Evolutionary conservation across 129 eudicot genomes (phyloP).

Genomic region (Ambrosia trifida): DNA sequence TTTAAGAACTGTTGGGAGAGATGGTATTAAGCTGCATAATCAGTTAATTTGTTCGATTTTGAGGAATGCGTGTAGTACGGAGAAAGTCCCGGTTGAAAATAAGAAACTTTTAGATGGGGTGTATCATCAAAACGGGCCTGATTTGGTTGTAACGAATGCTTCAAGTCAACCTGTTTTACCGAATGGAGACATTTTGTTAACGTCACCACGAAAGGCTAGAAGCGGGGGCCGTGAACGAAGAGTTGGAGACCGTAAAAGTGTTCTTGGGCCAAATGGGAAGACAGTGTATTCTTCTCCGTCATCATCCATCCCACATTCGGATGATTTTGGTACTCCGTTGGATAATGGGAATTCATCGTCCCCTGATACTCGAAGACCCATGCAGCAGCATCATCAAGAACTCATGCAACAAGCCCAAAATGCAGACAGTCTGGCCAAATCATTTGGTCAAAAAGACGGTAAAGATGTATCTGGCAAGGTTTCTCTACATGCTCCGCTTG

Average conservation of each 20-base stretch:
- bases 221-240: slow-evolving; percentile 61
- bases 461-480: slow-evolving; percentile 48
- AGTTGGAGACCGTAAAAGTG: slow-evolving; percentile 55
- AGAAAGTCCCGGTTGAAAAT: slow-evolving; percentile 41
- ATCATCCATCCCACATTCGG: slow-evolving; percentile 38
- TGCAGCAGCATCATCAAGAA: too few species aligned
- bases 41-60: slow-evolving; percentile 73
- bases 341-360: slow-evolving; percentile 58
- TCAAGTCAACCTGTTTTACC: slow-evolving; percentile 50
- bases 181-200: slow-evolving; percentile 63
- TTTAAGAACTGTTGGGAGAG: slow-evolving; percentile 69
- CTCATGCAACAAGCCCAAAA: too few species aligned
- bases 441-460: slow-evolving; percentile 39
- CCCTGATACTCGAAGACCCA: slow-evolving; percentile 28
- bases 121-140: slow-evolving; percentile 49
- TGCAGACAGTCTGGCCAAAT: slow-evolving; percentile 9
- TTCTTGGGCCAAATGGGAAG: slow-evolving; percentile 62
- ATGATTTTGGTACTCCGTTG: slow-evolving; percentile 33
- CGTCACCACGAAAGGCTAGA: slow-evolving; percentile 63
- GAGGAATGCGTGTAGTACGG: slow-evolving; percentile 71
- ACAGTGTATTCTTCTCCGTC: slow-evolving; percentile 42
- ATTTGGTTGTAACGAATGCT: slow-evolving; percentile 35
- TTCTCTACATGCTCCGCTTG: slow-evolving; percentile 81
- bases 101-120: slow-evolving; percentile 46
- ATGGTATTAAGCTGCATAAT: slow-evolving; percentile 79